Base-by-base conservation (phyloP, 108 stramenopile species). In the Craspedostauros australis region DNA sequence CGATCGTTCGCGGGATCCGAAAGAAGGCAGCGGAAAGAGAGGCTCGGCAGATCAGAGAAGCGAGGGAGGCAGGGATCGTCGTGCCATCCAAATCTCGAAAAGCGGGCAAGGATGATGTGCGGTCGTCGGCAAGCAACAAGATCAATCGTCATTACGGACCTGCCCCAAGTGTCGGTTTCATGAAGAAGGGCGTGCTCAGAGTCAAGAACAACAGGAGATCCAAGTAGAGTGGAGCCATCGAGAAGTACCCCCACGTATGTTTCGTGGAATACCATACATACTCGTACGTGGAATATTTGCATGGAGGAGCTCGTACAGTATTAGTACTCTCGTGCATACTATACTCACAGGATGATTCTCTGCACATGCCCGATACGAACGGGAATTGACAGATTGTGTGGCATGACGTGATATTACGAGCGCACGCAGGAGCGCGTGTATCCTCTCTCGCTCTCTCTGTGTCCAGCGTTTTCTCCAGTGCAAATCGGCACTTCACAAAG, bases 91-190 rank as follows among this genome's bases (percentile, higher is more conserved):
- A 56, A 0, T 43, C 48, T 40, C 61, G 46, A 9, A 71, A 73
- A 45, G 40, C 22, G 31, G 7, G 52, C 48, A 43, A 38, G 11
- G n/a, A n/a, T n/a, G n/a, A n/a, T n/a, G n/a, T 15, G 6, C 4
- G 27, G n/a, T n/a, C n/a, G n/a, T n/a, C n/a, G n/a, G n/a, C n/a
- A n/a, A 37, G 40, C 25, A 43, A n/a, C 23, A 70, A 60, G 37
- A 60, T 33, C 43, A 50, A 63, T 29, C 39, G 42, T 22, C 57
- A 57, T 16, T 64, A 67, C 45, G 88, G 88, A 2, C 88, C 88
- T 26, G 73, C 80, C 4, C 88, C 88, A 7, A 74, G 50, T 48
- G 75, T 86, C 52, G 88, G 88, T 2, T 84, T 84, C 37, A 82
- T 86, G 82, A 77, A 53, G 14, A 70, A 67, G 32, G 88, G 88